These are phyloP conservation scores for Cyclotella choctawhatcheeana DNA, from an alignment of 108 stramenopile genomes.

Conservation along the genomic window DNA sequence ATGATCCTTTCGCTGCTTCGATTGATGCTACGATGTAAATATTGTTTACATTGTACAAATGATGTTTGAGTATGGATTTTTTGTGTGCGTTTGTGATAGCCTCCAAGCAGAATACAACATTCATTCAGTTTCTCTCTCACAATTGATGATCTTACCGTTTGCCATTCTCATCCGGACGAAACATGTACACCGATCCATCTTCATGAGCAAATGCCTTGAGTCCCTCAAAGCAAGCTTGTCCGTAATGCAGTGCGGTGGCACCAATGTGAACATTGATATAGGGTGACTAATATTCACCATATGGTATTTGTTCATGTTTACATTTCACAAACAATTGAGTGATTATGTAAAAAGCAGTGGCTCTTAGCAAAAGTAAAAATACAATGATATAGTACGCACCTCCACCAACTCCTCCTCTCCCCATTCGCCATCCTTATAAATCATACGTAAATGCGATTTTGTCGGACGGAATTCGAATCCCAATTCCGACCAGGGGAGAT, in stretches of 20 bases:
- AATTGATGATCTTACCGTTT: conserved; percentile 66
- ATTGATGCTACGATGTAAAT: conserved; percentile 28
- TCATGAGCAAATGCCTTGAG: conserved; percentile 96
- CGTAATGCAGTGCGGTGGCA: conserved; percentile 98
- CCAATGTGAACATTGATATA: conserved; percentile 95
- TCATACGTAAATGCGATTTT: conserved; percentile 84
- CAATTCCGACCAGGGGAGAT: conserved; percentile 92
- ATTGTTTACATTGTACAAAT: neutral
- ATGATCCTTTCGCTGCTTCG: conserved; percentile 82
- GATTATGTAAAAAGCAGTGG: too few species aligned
- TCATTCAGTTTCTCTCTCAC: too few species aligned
- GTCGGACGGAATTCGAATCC: conserved; percentile 97
- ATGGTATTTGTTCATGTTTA: neutral
- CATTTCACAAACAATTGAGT: neutral
- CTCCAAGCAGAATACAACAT: neutral
- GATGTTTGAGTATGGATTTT: neutral
- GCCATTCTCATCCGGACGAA: conserved; percentile 98
- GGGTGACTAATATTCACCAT: conserved; percentile 48
- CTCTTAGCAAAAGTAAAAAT: neutral
- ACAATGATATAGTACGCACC: conserved; percentile 52
- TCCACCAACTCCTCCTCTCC: conserved; percentile 72
- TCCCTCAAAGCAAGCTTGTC: conserved; percentile 98
- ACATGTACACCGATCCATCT: conserved; percentile 93
- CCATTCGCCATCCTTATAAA: conserved; percentile 85
- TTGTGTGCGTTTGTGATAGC: neutral